Conservation (phyloP, 1,139 yeast genomes). For the Blastobotrys aristatus region DNA sequence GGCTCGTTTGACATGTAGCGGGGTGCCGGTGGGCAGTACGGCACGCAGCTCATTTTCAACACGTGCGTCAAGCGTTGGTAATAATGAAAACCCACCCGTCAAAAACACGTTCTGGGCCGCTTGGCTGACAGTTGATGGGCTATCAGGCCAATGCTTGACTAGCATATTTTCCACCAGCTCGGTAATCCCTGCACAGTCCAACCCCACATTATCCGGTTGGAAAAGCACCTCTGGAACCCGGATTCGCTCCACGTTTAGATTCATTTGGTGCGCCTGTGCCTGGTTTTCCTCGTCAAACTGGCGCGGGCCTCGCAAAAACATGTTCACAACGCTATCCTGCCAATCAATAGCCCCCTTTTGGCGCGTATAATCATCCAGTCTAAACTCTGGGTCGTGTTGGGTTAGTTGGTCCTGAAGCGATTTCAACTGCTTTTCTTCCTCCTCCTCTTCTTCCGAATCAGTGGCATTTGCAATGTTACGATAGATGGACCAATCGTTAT, state of each 20-base stretch:
- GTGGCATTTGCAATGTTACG: conserved; percentile 73
- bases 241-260: conserved; percentile 82
- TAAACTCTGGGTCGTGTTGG: conserved; percentile 78
- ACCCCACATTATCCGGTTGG: conserved; percentile 93
- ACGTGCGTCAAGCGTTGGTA: conserved; percentile 64
- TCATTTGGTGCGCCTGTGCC: conserved; percentile 81
- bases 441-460: conserved; percentile 70
- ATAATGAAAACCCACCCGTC: conserved; percentile 78
- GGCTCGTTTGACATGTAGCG: conserved; percentile 60
- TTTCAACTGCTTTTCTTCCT: conserved; percentile 60
- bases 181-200: conserved; percentile 87
- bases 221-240: conserved; percentile 88
- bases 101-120: conserved; percentile 55
- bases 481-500: conserved; percentile 92
- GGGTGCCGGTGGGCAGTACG: conserved; percentile 65
- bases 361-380: conserved; percentile 68
- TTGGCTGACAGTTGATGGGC: conserved; percentile 24
- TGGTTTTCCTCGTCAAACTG: conserved; percentile 58
- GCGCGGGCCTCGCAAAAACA: conserved; percentile 85
- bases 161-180: conserved; percentile 72
- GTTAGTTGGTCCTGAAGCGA: conserved; percentile 69
- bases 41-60: conserved; percentile 59
- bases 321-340: conserved; percentile 72
- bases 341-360: conserved; percentile 77
- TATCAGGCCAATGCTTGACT: conserved; percentile 46